phyloP scores from a whole-genome alignment of 495 filamentous ascomycete species.

The Hypomontagnella monticulosa region DNA sequence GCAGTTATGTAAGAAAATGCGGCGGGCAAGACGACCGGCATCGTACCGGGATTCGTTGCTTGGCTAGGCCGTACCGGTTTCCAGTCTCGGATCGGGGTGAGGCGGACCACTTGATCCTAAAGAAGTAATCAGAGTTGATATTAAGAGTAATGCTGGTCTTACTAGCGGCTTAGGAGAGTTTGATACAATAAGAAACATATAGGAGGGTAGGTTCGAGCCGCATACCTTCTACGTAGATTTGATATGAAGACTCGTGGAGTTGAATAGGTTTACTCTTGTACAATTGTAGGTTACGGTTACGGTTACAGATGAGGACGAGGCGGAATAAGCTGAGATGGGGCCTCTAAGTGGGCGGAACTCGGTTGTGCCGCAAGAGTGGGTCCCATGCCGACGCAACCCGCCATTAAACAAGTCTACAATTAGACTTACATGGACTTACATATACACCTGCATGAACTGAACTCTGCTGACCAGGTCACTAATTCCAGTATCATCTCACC shows the following conservation, averaged over 20 bases:
- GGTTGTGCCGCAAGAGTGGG: constrained; percentile 1
- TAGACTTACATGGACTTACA: too few species aligned
- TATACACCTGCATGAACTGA: too few species aligned
- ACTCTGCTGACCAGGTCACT: constrained; percentile 24
- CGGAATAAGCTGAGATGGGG: constrained; percentile 26
- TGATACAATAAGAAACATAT: too few species aligned
- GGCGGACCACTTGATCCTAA: constrained; percentile 13
- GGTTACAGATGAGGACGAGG: too few species aligned
- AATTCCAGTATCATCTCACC: constrained; percentile 17
- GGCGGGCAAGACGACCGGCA: constrained; percentile 14
- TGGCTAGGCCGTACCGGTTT: constrained; percentile 21
- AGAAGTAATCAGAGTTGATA: not conserved
- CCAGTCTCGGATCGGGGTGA: constrained; percentile 16
- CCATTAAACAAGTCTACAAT: constrained; percentile 9
- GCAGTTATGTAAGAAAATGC: constrained; percentile 33
- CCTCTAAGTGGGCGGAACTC: constrained; percentile 10
- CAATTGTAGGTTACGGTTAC: constrained; percentile 1
- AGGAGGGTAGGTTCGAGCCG: not conserved
- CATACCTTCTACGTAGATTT: constrained; percentile 19
- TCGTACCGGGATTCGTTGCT: constrained; percentile 9
- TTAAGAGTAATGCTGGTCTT: not conserved
- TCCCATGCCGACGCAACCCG: constrained; percentile 39
- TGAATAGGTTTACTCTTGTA: constrained; percentile 4
- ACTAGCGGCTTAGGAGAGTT: not conserved
- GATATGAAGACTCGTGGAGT: not conserved